Base-by-base conservation (phyloP, 495 filamentous ascomycete genomes). In the Aspergillus leporis region DNA sequence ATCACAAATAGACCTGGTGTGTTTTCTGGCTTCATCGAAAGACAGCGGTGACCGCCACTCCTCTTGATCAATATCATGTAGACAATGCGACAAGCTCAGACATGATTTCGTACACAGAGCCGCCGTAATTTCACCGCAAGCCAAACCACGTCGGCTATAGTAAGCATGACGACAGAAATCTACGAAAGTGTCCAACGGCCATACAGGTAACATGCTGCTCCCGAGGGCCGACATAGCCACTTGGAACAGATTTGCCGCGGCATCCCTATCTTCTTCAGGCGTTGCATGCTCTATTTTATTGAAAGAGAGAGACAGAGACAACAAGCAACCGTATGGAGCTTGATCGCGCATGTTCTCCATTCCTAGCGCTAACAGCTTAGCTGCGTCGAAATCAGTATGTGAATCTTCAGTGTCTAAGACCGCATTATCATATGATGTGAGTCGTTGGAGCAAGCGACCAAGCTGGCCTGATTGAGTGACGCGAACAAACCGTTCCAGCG, bases 1-100 rank as follows among this genome's bases (percentile, higher is more conserved):
- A 43, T 53, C 51, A 41, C 51, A 53, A 16, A 53, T 18, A 8
- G 34, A 41, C 22, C 16, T 18, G 34, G 18, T 53, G 22, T 53
- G 18, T 3, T 53, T 12, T 25, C 51, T 32, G 22, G 51, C 51
- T 14, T 53, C n/a, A 22, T 53, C 28, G 13, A 40, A 21, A 9
- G 32, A 38, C 31, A 53, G 31, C 32, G 51, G 51, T 22, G 38
- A 38, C 18, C 19, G 18, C 1, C 3, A 21, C 1, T 41, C 32
- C 10, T 5, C 38, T 28, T 28, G 25, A 13, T 25, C 51, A 5
- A 41, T 13, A 41, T 23, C 28, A 5, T 30, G 14, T 22, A 36
- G 21, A 9, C 31, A 38, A n/a, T 53, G 51, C 16, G 28, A 30
- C 31, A 53, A 18, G 21, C 51, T 53, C n/a, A 53, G 31, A 19